Percentiles rank a stretch among this genome's conserved stretches.
These are phyloP conservation scores for Fusarium sp. DNA, from an alignment of 2,329 filamentous ascomycete genomes.

Conservation along the genomic window DNA sequence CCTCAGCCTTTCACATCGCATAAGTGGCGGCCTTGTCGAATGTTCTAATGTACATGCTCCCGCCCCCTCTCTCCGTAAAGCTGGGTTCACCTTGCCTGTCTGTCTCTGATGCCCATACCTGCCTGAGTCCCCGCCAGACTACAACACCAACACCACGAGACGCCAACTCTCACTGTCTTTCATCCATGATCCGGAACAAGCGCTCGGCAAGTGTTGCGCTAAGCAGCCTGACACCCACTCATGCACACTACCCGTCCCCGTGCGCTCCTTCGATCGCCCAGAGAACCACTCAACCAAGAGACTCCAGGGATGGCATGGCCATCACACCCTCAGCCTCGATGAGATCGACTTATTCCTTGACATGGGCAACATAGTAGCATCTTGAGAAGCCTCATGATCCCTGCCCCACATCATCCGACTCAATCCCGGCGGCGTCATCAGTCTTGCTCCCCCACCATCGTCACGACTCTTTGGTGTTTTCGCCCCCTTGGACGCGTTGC, in stretches of 20 bases:
- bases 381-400: constrained; percentile 46
- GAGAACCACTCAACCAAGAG: constrained; percentile 20
- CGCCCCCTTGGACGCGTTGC: constrained; percentile 34
- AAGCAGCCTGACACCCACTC: constrained; percentile 34
- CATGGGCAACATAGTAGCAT: constrained; percentile 36
- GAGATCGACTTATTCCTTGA: constrained; percentile 42
- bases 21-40: constrained; percentile 38
- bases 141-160: constrained; percentile 18
- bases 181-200: constrained; percentile 24
- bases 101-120: constrained; percentile 16
- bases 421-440: constrained; percentile 31
- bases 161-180: constrained; percentile 9
- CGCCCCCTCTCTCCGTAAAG: constrained; percentile 29
- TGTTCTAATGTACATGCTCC: constrained; percentile 22
- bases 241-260: constrained; percentile 26
- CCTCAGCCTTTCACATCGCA: constrained; percentile 30
- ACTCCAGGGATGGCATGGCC: constrained; percentile 22
- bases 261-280: constrained; percentile 30
- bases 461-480: constrained; percentile 24
- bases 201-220: constrained; percentile 36
- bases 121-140: constrained; percentile 10
- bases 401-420: constrained; percentile 47
- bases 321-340: constrained; percentile 38
- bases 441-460: constrained; percentile 37
- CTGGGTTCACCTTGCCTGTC: constrained; percentile 26